Evolutionary conservation across 495 filamentous ascomycete genomes (phyloP).

Genomic region (Penicillium lagena): DNA sequence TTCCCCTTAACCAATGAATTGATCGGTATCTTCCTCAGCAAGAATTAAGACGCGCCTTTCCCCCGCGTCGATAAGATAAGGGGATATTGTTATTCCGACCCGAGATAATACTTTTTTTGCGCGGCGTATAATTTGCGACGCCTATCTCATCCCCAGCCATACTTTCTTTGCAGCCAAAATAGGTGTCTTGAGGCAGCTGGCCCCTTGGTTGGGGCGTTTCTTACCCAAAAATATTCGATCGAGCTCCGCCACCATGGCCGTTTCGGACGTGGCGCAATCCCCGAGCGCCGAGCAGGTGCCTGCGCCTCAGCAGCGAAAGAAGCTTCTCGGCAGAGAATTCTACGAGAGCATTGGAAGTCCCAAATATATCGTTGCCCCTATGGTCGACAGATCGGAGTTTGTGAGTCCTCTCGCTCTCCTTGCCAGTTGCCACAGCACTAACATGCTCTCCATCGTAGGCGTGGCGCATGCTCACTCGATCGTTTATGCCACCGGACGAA

Average conservation of each 20-base stretch:
- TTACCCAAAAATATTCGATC: constrained; percentile 3
- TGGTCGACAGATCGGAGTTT: constrained; percentile 98
- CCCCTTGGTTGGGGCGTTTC: constrained; percentile 25
- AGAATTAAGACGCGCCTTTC: no score
- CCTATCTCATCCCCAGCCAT: not conserved
- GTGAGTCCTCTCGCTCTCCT: constrained; percentile 43
- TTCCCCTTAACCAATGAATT: no score
- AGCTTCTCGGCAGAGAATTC: constrained; percentile 78
- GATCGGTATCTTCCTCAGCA: no score
- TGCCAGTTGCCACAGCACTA: constrained; percentile 3
- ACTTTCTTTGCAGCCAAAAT: constrained; percentile 19
- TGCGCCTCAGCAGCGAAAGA: constrained; percentile 31
- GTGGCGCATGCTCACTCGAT: constrained; percentile 91
- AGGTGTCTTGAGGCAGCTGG: constrained; percentile 19
- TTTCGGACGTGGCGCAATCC: constrained; percentile 12
- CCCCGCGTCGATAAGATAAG: constrained; percentile 22
- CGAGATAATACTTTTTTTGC: not conserved
- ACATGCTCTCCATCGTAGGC: constrained; percentile 47
- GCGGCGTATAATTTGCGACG: no score
- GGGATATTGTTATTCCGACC: constrained; percentile 20
- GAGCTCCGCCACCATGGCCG: constrained; percentile 19
- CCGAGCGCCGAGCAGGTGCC: constrained; percentile 4
- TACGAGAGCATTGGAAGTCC: constrained; percentile 91
- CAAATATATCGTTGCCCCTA: constrained; percentile 84
- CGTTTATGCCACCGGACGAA: constrained; percentile 65